Percentiles rank a stretch among this genome's conserved stretches.
phyloP scores from a whole-genome alignment of 2,329 filamentous ascomycete genomes.

The Cercospora sp. region DNA sequence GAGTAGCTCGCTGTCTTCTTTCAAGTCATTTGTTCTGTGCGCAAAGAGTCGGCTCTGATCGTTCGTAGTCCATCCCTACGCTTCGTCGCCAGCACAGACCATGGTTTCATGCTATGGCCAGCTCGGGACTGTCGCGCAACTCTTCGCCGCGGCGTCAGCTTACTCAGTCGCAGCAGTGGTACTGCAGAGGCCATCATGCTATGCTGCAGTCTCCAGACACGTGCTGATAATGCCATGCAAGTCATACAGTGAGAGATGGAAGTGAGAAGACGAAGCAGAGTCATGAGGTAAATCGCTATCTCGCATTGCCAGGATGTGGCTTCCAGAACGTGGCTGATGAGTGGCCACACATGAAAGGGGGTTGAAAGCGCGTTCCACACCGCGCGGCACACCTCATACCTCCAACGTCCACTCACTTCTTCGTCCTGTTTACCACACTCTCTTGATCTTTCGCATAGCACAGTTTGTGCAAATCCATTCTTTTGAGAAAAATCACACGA shows the following conservation, averaged over 20 bases:
- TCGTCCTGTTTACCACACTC: not conserved
- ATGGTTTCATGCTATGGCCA: not conserved
- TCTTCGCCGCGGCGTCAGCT: not conserved
- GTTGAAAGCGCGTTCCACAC: constrained; percentile 4
- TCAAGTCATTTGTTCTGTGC: too few relatives aligned
- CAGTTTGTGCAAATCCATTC: constrained; percentile 19
- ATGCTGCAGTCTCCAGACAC: not conserved
- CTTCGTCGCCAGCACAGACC: not conserved
- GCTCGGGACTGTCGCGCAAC: not conserved
- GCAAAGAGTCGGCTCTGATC: too few relatives aligned
- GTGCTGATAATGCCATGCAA: too few relatives aligned
- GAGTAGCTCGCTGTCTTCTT: not conserved
- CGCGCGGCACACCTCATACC: constrained; percentile 12
- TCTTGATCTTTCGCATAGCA: constrained; percentile 4
- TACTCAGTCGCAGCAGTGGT: not conserved
- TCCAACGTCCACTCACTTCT: not conserved
- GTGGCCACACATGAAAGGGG: constrained; percentile 1
- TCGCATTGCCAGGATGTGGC: constrained; percentile 2
- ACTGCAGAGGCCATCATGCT: not conserved
- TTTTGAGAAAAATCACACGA: not conserved
- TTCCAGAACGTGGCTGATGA: constrained; percentile 5
- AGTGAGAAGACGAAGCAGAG: not conserved
- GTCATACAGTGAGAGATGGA: not conserved
- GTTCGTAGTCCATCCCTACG: not conserved
- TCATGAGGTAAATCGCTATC: constrained; percentile 2